Evolutionary conservation across 306 rosid genomes (phyloP).

Genomic region (Abrus pulchellus): DNA sequence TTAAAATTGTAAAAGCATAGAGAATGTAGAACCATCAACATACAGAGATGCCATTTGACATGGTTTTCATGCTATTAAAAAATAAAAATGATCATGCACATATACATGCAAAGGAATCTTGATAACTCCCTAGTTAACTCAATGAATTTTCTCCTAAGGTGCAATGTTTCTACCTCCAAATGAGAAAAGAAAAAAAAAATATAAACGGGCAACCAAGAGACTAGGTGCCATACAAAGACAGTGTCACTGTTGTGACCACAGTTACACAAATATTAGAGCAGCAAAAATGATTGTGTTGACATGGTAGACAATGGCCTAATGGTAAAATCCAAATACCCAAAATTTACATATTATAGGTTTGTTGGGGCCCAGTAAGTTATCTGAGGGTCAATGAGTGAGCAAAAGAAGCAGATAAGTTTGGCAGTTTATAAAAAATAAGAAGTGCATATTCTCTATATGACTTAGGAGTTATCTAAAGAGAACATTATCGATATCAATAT

Average conservation of each 20-base stretch:
- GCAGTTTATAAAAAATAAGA: slow-evolving; percentile 20
- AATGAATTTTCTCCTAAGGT: not conserved
- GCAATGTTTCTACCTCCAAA: not conserved
- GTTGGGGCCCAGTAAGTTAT: not conserved
- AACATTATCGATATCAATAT: not conserved
- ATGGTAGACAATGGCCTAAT: not conserved
- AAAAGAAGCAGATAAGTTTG: not conserved
- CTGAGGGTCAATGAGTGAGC: not conserved
- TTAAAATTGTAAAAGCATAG: not conserved
- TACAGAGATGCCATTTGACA: not conserved
- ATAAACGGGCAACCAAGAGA: not conserved
- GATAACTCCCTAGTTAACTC: not conserved
- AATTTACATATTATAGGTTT: not conserved
- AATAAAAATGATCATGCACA: not conserved
- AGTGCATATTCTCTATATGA: not conserved
- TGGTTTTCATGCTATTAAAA: not conserved
- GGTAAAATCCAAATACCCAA: not conserved
- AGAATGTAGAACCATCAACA: not conserved
- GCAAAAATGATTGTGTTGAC: not conserved
- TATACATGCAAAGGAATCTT: not conserved
- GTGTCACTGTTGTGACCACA: not conserved
- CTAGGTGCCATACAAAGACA: not conserved
- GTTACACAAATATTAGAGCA: not conserved
- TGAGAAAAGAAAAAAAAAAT: not conserved
- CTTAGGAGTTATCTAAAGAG: not conserved